Base-by-base conservation (phyloP, 2,329 filamentous ascomycete species). In the Thermothelomyces thermophilus region DNA sequence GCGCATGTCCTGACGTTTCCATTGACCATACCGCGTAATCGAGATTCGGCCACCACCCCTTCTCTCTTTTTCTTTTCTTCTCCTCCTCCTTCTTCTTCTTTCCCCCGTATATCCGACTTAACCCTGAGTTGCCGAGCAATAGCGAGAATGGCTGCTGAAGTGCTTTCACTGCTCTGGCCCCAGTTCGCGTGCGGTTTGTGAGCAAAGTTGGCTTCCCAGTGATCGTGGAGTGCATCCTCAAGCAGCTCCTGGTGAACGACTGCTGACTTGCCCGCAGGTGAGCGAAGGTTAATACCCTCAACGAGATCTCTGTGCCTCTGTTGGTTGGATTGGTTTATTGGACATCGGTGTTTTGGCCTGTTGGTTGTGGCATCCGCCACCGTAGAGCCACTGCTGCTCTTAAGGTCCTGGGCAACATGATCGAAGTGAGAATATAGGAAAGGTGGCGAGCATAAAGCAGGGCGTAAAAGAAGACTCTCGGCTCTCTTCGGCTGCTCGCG, bases 1-100 rank as follows among this genome's bases (percentile, higher is more conserved):
- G 30, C n/a, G n/a, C n/a, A n/a, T n/a, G n/a, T n/a, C n/a, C 22
- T 4, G 2, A 19, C n/a, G 26, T 33, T 4, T 9, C 6, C 16
- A 11, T 3, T 17, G 6, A n/a, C 52, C 56, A 41, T 48, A 58
- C 57, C 14, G 58, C 56, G 20, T 58, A 47, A 41, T 59, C 56
- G 9, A 59, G 37, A 45, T 58, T 52, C 33, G 56, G 34, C 59
- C 59, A 60, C 20, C 59, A 58, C 2, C 45, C 51, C 6, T 50
- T 48, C 20, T 42, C 53, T n/a, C n/a, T n/a, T n/a, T n/a, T n/a
- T n/a, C n/a, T n/a, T n/a, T n/a, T n/a, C n/a, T n/a, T n/a, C n/a
- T n/a, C n/a, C n/a, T n/a, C n/a, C n/a, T n/a, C n/a, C n/a, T n/a
- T n/a, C n/a, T n/a, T n/a, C n/a, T n/a, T n/a, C n/a, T n/a, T n/a